Evolutionary conservation across 306 rosid genomes (phyloP).

Genomic region (Luffa acutangula): DNA sequence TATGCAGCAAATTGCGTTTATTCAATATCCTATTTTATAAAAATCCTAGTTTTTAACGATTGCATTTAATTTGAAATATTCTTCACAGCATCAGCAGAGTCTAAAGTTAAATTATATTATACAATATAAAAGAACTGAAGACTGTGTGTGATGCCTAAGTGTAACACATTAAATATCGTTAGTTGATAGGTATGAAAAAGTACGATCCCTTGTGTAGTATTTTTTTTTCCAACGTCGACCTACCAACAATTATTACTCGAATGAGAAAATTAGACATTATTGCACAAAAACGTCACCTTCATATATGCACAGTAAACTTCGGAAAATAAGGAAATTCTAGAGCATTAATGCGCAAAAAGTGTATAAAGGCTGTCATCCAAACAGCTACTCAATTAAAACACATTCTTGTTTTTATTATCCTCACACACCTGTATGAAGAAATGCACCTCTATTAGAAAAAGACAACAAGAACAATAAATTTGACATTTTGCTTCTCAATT

Average conservation of each 20-base stretch:
- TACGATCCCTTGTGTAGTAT: not conserved
- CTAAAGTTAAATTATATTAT: not conserved
- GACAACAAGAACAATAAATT: not conserved
- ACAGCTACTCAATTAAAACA: not conserved
- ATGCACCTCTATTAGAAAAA: not conserved
- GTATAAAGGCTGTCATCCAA: not conserved
- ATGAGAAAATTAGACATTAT: not conserved
- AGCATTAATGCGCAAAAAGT: not conserved
- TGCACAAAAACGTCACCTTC: not conserved
- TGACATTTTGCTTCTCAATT: not conserved
- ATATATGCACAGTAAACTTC: not conserved
- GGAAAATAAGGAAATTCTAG: not conserved
- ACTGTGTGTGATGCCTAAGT: not conserved
- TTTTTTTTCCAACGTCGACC: not conserved
- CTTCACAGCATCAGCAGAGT: not conserved
- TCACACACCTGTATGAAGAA: not conserved
- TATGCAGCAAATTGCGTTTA: not conserved
- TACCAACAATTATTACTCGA: not conserved
- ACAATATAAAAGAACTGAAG: not conserved
- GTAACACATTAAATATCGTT: not conserved
- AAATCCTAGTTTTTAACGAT: not conserved
- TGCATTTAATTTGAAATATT: not conserved
- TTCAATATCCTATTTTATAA: not conserved
- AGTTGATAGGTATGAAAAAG: not conserved
- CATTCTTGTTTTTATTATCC: not conserved